Evolutionary conservation across 1,284 basidiomycete genomes (phyloP), one percentile per base, ranked within the genome.

Genomic region (Cryptococcus neoformans): DNA sequence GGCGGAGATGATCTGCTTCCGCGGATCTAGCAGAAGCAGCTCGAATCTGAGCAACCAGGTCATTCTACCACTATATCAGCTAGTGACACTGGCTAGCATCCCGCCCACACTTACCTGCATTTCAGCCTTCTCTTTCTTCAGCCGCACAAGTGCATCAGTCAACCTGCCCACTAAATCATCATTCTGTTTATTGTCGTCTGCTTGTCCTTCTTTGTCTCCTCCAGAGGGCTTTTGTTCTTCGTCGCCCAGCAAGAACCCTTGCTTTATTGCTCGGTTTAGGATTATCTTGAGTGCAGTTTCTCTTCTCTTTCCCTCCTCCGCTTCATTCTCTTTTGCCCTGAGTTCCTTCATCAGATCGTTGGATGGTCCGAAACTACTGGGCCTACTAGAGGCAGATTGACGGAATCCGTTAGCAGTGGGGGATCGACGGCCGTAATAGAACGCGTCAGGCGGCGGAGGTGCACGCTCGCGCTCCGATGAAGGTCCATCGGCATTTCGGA

Each of bases 261-360:
- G 83, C 56, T 87, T 85, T 37, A 85, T 82, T 0, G 94, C 93
- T 67, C 88, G 86, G 7, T 81, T 78, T 49, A 98, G 80, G 5
- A 90, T 87, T 44, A 88, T 86, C 72, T 86, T 87, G 85, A 97
- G 87, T 86, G 94, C 96, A 34, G 81, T 80, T 78, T 93, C 87
- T 62, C 90, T 85, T 69, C 86, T 87, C 80, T 84, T 87, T 66
- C 89, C 76, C 39, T 80, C 80, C 62, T 94, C 92, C 38, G 93
- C 73, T 70, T 95, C 93, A 36, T 82, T 80, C 64, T 93, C 90
- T 69, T 87, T 90, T 34, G 83, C 81, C 75, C 88, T 91, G 57
- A 92, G 77, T 65, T 92, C 89, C 40, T 85, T 82, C 50, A 90
- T 78, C 57, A 91, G 75, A 70, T 93, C 90, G 6, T 85, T 84